Evolutionary conservation across 169 alveolate genomes (phyloP).

Genomic region (Miamiensis avidus): DNA sequence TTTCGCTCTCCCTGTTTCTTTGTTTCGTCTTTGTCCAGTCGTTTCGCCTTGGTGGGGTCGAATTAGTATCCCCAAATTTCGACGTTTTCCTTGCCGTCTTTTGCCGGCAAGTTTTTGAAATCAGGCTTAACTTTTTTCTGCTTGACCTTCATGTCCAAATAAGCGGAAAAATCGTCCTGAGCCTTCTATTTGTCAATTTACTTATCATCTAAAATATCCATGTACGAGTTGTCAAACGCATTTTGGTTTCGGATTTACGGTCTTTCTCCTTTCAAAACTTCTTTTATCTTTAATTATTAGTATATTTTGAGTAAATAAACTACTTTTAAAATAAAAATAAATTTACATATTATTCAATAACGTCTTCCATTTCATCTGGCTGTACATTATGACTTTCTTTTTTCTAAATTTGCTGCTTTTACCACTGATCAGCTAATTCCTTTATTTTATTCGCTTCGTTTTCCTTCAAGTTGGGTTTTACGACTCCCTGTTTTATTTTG

Average conservation of each 20-base stretch:
- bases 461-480: background rate
- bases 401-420: too few relatives aligned
- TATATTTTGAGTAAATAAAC: too few relatives aligned
- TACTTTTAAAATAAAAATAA: too few relatives aligned
- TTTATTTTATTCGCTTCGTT: too few relatives aligned
- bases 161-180: background rate
- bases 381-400: background rate
- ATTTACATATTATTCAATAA: background rate
- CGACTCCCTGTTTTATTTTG: background rate
- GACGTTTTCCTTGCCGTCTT: background rate
- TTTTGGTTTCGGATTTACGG: background rate
- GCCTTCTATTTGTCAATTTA: background rate
- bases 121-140: background rate
- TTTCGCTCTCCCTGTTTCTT: background rate
- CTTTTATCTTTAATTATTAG: background rate
- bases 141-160: too few relatives aligned
- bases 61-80: background rate
- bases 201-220: background rate
- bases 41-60: background rate
- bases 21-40: background rate
- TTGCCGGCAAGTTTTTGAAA: background rate
- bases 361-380: background rate
- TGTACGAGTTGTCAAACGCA: background rate
- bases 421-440: background rate
- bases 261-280: background rate